These are phyloP conservation scores for Beauveria caledonica DNA, from an alignment of 2,329 filamentous ascomycete genomes.

Conservation along the genomic window DNA sequence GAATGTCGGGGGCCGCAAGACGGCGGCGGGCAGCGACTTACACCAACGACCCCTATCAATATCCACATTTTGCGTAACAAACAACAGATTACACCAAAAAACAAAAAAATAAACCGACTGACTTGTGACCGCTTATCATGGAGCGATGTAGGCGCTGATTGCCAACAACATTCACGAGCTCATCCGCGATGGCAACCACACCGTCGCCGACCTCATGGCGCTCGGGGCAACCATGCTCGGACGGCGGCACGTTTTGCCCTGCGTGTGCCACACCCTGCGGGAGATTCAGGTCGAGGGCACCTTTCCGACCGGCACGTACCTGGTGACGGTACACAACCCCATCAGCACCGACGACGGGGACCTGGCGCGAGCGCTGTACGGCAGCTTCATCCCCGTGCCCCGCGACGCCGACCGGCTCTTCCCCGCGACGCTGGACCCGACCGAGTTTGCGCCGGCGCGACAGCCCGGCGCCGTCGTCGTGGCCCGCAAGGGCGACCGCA, in stretches of 20 bases:
- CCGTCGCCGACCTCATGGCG: constrained; percentile 86
- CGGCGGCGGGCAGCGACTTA: neutral
- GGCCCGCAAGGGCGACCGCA: constrained; percentile 54
- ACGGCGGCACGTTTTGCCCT: constrained; percentile 80
- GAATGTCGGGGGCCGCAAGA: neutral
- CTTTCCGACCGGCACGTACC: constrained; percentile 81
- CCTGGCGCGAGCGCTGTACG: constrained; percentile 78
- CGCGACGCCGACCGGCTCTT: constrained; percentile 50
- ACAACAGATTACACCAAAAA: neutral
- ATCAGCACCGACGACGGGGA: constrained; percentile 81
- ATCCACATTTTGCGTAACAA: neutral
- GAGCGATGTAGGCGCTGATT: constrained; percentile 58
- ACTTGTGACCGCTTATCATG: constrained; percentile 1
- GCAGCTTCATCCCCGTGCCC: constrained; percentile 81
- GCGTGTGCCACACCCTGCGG: constrained; percentile 67
- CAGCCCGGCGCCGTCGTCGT: constrained; percentile 78
- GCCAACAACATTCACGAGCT: constrained; percentile 89
- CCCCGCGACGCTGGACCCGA: constrained; percentile 47
- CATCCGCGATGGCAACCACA: constrained; percentile 91
- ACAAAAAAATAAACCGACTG: neutral
- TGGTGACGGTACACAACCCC: constrained; percentile 89
- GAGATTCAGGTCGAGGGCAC: constrained; percentile 93
- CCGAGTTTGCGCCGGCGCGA: constrained; percentile 57
- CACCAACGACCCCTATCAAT: neutral
- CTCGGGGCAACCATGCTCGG: constrained; percentile 89